A percentile compares a stretch with the other conserved stretches of the same genome.
These are phyloP conservation scores for Zoysia pacifica DNA, from an alignment of 176 grass and related monocot species.

Conservation along the genomic window DNA sequence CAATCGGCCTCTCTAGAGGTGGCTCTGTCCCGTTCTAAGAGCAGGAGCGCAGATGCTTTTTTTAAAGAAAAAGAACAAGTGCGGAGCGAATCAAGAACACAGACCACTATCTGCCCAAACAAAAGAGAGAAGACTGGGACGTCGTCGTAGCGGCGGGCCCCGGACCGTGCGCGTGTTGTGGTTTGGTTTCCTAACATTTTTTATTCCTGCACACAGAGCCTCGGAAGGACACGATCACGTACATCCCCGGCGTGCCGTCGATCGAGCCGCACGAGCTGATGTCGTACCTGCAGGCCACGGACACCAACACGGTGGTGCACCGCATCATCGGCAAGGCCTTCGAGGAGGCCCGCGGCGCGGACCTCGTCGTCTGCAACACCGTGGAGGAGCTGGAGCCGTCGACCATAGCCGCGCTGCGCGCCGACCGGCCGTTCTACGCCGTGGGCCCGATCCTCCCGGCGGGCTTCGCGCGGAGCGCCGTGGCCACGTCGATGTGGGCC, in stretches of 20 bases:
- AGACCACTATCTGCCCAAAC: too few species aligned
- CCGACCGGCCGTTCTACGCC: slow-evolving; percentile 62
- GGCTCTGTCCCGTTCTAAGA: too few species aligned
- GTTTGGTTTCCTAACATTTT: too few species aligned
- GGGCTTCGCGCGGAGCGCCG: slow-evolving; percentile 51
- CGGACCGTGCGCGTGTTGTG: too few species aligned
- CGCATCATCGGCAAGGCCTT: slow-evolving; percentile 71
- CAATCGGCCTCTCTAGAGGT: too few species aligned
- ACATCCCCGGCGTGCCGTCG: slow-evolving; percentile 63
- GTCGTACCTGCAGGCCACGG: slow-evolving; percentile 59
- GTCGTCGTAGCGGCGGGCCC: too few species aligned
- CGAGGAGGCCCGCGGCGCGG: slow-evolving; percentile 56
- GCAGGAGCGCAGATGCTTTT: too few species aligned
- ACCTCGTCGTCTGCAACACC: slow-evolving; percentile 70
- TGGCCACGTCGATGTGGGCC: slow-evolving; percentile 64
- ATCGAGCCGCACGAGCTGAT: slow-evolving; percentile 72
- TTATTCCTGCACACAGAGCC: slow-evolving; percentile 40
- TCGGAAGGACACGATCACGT: slow-evolving; percentile 67
- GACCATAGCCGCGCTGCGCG: slow-evolving; percentile 57
- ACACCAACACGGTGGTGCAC: slow-evolving; percentile 58
- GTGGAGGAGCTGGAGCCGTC: slow-evolving; percentile 70
- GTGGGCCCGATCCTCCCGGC: slow-evolving; percentile 69
- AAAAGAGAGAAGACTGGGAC: too few species aligned
- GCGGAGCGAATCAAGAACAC: too few species aligned
- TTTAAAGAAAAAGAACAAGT: too few species aligned